Evolutionary conservation across 345 rosid genomes (phyloP).

Genomic region (Salix viminalis): DNA sequence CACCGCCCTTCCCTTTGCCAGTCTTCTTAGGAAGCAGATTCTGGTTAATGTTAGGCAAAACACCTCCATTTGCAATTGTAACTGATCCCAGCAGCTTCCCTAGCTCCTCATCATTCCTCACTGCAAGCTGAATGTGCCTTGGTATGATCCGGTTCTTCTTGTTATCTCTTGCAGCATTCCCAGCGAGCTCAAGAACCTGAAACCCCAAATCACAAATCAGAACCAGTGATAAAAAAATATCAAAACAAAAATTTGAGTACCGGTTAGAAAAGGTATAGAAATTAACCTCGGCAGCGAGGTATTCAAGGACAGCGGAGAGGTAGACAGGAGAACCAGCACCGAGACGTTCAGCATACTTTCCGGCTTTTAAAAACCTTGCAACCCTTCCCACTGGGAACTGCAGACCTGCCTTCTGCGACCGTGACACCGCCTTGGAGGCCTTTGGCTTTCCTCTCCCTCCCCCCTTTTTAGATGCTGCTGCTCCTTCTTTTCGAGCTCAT

Average conservation of each 20-base stretch:
- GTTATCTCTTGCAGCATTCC: slow-evolving; percentile 75
- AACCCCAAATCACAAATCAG: not conserved
- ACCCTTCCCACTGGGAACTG: slow-evolving; percentile 68
- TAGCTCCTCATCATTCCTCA: slow-evolving; percentile 64
- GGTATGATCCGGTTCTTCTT: slow-evolving; percentile 69
- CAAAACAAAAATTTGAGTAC: not conserved
- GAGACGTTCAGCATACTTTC: slow-evolving; percentile 67
- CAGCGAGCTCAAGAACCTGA: slow-evolving; percentile 66
- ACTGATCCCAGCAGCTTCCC: slow-evolving; percentile 60
- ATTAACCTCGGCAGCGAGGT: slow-evolving; percentile 70
- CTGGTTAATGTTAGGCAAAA: slow-evolving; percentile 64
- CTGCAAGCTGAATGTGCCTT: slow-evolving; percentile 71
- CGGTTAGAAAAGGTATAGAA: not conserved
- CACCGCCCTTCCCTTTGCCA: slow-evolving; percentile 55
- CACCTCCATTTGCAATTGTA: slow-evolving; percentile 71
- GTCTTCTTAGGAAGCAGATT: slow-evolving; percentile 49
- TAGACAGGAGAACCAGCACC: slow-evolving; percentile 75
- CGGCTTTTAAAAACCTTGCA: slow-evolving; percentile 65
- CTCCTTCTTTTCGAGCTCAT: slow-evolving; percentile 41
- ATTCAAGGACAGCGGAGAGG: slow-evolving; percentile 74
- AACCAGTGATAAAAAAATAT: not conserved
- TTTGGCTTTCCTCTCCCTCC: slow-evolving; percentile 72
- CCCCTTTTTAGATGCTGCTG: slow-evolving; percentile 38
- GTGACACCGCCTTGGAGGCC: slow-evolving; percentile 54
- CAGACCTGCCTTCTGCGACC: slow-evolving; percentile 65